Evolutionary conservation across 768 basidiomycete genomes (phyloP), one percentile per base, ranked within the genome.

Genomic region (Austroboletus eburneus): DNA sequence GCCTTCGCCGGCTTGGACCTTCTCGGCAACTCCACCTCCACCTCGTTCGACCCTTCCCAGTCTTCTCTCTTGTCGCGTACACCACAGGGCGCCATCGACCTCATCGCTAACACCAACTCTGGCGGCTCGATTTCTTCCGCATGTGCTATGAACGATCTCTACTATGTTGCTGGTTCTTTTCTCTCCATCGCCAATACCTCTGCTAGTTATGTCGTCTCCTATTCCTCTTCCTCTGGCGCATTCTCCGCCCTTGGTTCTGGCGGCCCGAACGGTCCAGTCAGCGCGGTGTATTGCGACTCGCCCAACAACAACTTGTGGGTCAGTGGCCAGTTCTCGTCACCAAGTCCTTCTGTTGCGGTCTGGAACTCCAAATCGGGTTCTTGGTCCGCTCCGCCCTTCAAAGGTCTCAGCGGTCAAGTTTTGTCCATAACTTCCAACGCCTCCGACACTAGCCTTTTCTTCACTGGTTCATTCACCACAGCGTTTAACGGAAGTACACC

Each of bases 111-210:
- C 9, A 94, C 91, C 12, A 86, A 91, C 59, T 34, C 75, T 0
- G 93, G 91, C 18, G 95, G 94, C 4, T 71, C 69, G 44, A 85
- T 99, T 51, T 65, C 70, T 42, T 77, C 91, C 3, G 78, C 87
- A 5, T 97, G 93, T 62, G 68, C 74, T 34, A 72, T 91, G 46
- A 73, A 75, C 61, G 74, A 79, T 56, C 74, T 74, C 18, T 78
- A 91, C 57, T 96, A 87, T 66, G 62, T 97, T 42, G 90, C 81
- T 9, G 96, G 96, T 39, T 77, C 76, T 48, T 99, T 99, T 66
- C 78, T 81, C 27, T 79, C 85, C 42, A 71, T 97, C 45, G 75
- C 72, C 40, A 76, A 72, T 33, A 71, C 74, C 30, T 65, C 79
- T 24, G 78, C 82, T 22, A 68, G 65, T 61, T 95, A 95, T 64